Evolutionary conservation across 169 alveolate genomes (phyloP), one percentile per base, ranked within the genome.

Genomic region (Prorocentrum cordatum): DNA sequence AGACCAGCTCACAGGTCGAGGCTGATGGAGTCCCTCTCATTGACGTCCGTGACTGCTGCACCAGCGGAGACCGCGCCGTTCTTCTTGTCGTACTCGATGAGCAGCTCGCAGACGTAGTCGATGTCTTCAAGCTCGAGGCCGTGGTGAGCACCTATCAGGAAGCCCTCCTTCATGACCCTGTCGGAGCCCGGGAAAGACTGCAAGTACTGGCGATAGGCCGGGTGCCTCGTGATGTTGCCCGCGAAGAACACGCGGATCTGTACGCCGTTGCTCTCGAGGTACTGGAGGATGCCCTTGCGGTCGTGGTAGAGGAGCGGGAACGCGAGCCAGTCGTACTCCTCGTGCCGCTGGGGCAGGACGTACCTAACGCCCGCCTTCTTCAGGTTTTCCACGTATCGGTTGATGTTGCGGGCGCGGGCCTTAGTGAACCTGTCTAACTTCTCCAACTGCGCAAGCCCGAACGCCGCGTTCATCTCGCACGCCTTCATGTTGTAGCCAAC

Each of bases 181-280:
- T n/a, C n/a, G n/a, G n/a, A n/a, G n/a, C n/a, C n/a, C n/a, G n/a
- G n/a, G n/a, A n/a, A n/a, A n/a, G 83, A 70, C 33, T 67, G 83
- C 9, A 83, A 33, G 32, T 83, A 67, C 50, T 83, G 80, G 16
- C 91, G 91, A 62, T 83, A 83, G 31, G 91, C 91, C 4, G 91
- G 91, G 38, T 83, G 91, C 35, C 91, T 70, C 0, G 91, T 83
- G 62, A 83, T 50, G 45, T 83, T 83, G 16, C 91, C 91, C n/a
- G n/a, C 91, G 35, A 83, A 83, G 72, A 67, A 62, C 18, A 83
- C 91, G 20, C 91, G 91, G 45, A 83, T 83, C 83, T 83, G 91
- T 31, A 83, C 91, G 18, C 66, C 75, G 24, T 2, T 20, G 59
- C 67, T 38, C 62, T 83, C 91, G 47, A 83, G 62, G 27, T 47